Percentiles rank a stretch among this genome's conserved stretches.
phyloP scores from a whole-genome alignment of 163 green algal species.

The Trebouxiophyceae sp. region DNA sequence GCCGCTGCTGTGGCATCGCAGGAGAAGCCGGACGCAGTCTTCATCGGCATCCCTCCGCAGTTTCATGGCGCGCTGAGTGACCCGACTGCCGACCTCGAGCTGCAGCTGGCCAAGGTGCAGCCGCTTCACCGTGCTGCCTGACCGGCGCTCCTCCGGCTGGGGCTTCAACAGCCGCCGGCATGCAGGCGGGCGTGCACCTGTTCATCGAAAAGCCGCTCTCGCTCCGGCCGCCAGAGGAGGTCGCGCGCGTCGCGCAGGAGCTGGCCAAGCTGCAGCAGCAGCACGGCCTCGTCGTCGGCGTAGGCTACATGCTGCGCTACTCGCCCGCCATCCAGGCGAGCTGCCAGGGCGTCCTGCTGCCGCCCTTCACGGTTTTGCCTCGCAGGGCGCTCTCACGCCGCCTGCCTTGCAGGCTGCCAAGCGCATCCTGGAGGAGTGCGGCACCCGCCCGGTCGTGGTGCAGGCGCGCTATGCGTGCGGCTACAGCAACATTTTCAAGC shows the following conservation, averaged over 20 bases:
- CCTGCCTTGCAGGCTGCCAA: slow-evolving; percentile 5
- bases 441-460: too few relatives aligned
- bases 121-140: too few relatives aligned
- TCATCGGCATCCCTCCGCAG: slow-evolving; percentile 16
- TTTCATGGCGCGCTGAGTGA: slow-evolving; percentile 13
- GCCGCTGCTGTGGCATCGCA: neutral
- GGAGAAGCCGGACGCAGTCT: slow-evolving; percentile 13
- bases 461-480: neutral
- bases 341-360: too few relatives aligned
- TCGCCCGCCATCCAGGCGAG: slow-evolving; percentile 4
- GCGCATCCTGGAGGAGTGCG: neutral
- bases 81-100: slow-evolving; percentile 9
- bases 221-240: slow-evolving; percentile 17
- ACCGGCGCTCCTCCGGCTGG: too few relatives aligned
- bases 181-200: slow-evolving; percentile 20
- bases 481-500: slow-evolving; percentile 21
- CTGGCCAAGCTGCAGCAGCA: slow-evolving; percentile 7
- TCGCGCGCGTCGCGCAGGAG: slow-evolving; percentile 8
- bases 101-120: slow-evolving; percentile 12
- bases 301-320: slow-evolving; percentile 25
- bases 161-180: too few relatives aligned
- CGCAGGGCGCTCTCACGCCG: too few relatives aligned
- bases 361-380: too few relatives aligned
- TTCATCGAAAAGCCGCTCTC: slow-evolving; percentile 22
- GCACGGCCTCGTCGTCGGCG: slow-evolving; percentile 16